A percentile compares a stretch with the other conserved stretches of the same genome.
These are phyloP conservation scores for Psilocybe sp. DNA, from an alignment of 768 basidiomycete species.

Conservation along the genomic window DNA sequence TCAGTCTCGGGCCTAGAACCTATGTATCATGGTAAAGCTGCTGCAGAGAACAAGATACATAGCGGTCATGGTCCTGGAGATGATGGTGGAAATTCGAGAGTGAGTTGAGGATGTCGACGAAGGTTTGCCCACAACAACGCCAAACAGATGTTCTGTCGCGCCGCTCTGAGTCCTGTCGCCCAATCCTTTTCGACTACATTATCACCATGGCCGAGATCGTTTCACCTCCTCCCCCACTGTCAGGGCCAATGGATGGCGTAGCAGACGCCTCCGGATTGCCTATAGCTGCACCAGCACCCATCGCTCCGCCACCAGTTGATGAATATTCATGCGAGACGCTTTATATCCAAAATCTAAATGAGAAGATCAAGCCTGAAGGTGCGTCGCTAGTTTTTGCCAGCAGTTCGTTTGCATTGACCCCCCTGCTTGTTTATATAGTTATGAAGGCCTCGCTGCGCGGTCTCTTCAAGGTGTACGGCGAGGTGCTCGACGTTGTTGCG, in stretches of 20 bases:
- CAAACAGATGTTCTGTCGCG: constrained; percentile 8
- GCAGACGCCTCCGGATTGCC: constrained; percentile 1
- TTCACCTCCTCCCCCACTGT: constrained; percentile 19
- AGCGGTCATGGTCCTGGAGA: too few species aligned
- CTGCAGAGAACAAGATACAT: too few species aligned
- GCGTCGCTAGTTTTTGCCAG: constrained; percentile 5
- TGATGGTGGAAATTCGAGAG: too few species aligned
- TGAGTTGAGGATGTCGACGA: too few species aligned
- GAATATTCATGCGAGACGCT: constrained; percentile 72
- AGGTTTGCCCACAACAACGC: constrained; percentile 7
- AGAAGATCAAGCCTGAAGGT: constrained; percentile 87
- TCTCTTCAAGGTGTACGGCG: constrained; percentile 91
- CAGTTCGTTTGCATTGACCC: neutral
- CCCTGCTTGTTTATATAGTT: constrained; percentile 41
- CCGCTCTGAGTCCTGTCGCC: neutral
- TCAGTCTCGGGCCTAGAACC: too few species aligned
- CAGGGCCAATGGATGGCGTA: constrained; percentile 30
- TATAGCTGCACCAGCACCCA: constrained; percentile 12
- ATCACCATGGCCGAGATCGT: constrained; percentile 16
- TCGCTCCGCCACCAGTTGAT: constrained; percentile 9
- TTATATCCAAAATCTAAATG: constrained; percentile 95
- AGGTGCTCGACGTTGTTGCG: constrained; percentile 92
- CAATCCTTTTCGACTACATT: constrained; percentile 1
- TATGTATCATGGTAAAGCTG: too few species aligned
- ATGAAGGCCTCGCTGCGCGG: constrained; percentile 85